Base-by-base conservation (phyloP, 345 rosid genomes). In the Acer yangbiense region DNA sequence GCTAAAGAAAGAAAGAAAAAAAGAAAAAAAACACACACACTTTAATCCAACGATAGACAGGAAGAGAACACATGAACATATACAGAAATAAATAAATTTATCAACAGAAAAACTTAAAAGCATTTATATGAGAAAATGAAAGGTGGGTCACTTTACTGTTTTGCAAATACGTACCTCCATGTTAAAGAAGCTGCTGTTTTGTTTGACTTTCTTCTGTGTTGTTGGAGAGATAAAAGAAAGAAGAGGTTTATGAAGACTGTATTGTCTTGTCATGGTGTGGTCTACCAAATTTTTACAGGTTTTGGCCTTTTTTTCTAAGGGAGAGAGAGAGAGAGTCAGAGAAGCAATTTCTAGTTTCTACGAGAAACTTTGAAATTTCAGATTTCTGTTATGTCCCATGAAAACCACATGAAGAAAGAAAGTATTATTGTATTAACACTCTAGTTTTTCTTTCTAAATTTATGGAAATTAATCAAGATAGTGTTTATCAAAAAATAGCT, bases 1-100 rank as follows among this genome's bases (percentile, higher is more conserved):
- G 97, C 71, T n/a, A 86, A 60, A 68, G 83, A 85, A 87, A 88
- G 87, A 74, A 39, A 1, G 7, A 7, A 74, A 39, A 1, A 43
- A 7, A 43, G n/a, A 43, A 43, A 9, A 9, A 43, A 43, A 0
- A 7, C 9, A 43, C 1, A 43, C 1, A 76, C 20, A 88, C 12
- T 78, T 88, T 80, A 58, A 58, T 7, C 9, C 63, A n/a, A 58
- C 25, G 20, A 58, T n/a, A 64, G 52, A 27, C 50, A 46, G 54
- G 21, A 14, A 74, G 32, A 27, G 63, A 75, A 14, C 16, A 54
- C 41, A 57, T 29, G 62, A 74, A 63, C 29, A 63, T 0, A 46
- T 6, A 63, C 10, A 65, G 9, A 44, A 64, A 29, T 2, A 50
- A 46, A 6, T n/a, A 60, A 73, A 77, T 72, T 76, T 35, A 4